A percentile compares a stretch with the other conserved stretches of the same genome.
Evolutionary conservation across 2,329 filamentous ascomycete species (phyloP).

Genomic region (Shiraia sp.): DNA sequence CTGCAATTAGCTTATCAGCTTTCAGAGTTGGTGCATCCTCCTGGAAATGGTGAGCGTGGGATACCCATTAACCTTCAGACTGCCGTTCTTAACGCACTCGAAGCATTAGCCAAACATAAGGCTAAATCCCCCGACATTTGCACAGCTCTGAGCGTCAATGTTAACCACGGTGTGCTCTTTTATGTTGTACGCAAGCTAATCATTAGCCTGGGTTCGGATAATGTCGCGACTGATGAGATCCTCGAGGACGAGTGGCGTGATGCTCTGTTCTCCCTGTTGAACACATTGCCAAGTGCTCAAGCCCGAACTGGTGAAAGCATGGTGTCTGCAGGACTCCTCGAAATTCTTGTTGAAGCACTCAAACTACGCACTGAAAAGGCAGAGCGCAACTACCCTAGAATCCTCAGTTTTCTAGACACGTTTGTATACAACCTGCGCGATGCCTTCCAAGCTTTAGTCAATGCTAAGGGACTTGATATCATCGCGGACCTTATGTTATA

Average conservation of each 20-base stretch:
- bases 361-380: conserved; percentile 80
- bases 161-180: conserved; percentile 93
- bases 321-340: conserved; percentile 85
- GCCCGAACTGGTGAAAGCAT: conserved; percentile 79
- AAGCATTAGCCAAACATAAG: conserved; percentile 81
- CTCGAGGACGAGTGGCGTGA: conserved; percentile 90
- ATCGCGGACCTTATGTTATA: conserved; percentile 84
- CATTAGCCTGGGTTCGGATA: conserved; percentile 68
- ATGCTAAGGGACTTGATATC: conserved; percentile 82
- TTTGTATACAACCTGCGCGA: conserved; percentile 84
- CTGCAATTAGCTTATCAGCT: conserved; percentile 92
- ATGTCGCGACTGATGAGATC: conserved; percentile 56
- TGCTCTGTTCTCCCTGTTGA: conserved; percentile 82
- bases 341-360: conserved; percentile 86
- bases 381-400: conserved; percentile 79
- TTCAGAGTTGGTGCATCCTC: conserved; percentile 86
- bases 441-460: conserved; percentile 81
- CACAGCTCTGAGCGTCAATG: conserved; percentile 89
- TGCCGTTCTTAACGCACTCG: conserved; percentile 77
- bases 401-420: conserved; percentile 85
- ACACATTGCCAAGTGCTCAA: conserved; percentile 73
- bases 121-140: conserved; percentile 79
- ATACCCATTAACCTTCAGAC: conserved; percentile 80
- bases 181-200: conserved; percentile 92
- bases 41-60: conserved; percentile 66